A percentile compares a stretch with the other conserved stretches of the same genome.
Conservation (phyloP, 805 yeast genomes). For the Pichia eremophila region DNA sequence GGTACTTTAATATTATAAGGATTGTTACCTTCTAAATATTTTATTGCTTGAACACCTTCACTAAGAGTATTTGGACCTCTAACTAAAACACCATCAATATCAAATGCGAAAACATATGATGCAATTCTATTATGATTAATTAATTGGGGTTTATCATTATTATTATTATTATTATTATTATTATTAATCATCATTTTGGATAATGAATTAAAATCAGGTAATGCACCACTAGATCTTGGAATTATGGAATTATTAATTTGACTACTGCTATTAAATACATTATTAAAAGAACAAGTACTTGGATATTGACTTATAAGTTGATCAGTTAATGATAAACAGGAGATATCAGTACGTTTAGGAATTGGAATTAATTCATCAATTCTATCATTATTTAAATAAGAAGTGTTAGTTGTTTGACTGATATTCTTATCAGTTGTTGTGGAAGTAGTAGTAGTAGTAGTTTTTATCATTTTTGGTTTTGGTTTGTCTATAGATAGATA, state of each 20-base stretch:
- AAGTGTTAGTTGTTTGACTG: constrained; percentile 11
- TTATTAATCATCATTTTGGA: not conserved
- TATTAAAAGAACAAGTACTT: constrained; percentile 17
- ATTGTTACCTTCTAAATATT: constrained; percentile 68
- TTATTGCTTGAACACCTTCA: constrained; percentile 65
- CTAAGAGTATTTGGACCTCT: constrained; percentile 81
- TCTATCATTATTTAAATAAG: constrained; percentile 65
- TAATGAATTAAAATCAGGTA: not conserved
- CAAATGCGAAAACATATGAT: constrained; percentile 83
- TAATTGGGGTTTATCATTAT: not conserved
- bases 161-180: not conserved
- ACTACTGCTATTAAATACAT: not conserved
- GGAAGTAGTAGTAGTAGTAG: constrained; percentile 22
- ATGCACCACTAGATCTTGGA: not conserved
- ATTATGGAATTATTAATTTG: not conserved
- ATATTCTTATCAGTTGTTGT: not conserved
- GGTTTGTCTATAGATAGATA: not conserved
- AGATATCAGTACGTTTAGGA: constrained; percentile 51
- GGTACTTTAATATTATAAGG: constrained; percentile 72
- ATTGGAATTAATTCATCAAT: constrained; percentile 59
- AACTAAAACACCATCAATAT: constrained; percentile 85
- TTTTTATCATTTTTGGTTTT: not conserved
- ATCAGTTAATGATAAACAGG: constrained; percentile 60
- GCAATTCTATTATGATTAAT: constrained; percentile 69
- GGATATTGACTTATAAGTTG: constrained; percentile 46